Evolutionary conservation across 352 stramenopile genomes (phyloP), one percentile per base, ranked within the genome.

Genomic region (Globisporangium ultimum): DNA sequence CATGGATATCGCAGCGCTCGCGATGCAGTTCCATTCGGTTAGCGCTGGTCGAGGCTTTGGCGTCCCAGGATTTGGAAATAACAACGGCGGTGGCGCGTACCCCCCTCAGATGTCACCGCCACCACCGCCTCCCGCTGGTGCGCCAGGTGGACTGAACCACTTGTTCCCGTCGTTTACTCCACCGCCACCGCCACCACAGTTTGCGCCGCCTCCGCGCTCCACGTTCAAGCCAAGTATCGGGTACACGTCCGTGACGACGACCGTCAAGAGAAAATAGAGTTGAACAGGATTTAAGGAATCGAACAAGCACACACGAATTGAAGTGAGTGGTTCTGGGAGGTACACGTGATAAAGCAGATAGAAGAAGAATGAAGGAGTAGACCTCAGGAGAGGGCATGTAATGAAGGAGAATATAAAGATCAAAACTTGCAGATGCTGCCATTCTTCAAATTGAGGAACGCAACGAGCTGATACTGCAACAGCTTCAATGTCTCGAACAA

Each of bases 141-240:
- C 42, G 5, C 18, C 42, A 32, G 50, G 43, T 18, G 24, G 24
- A 32, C 22, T 56, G 46, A 68, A 67, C 46, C 68, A 76, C 18
- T 47, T 86, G 21, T 87, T 75, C 41, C 67, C 71, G 28, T 48
- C 53, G 18, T 80, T 76, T 40, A 64, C 58, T 15, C 60, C 74
- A 14, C 68, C 67, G 21, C 64, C 63, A 10, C 73, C 66, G 5
- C 74, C 61, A 11, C 71, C 62, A 11, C 70, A 75, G 53, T 83
- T 72, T 21, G 58, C 58, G 3, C 45, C 53, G 59, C 61, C 64
- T 48, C 59, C 60, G 32, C 66, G 57, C 15, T 68, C 53, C 58
- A 66, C 60, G 17, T 91, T 91, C 67, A 89, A 90, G 65, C 81
- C 81, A 11, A 91, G 81, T 67, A 86, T 93, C 58, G 77, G 76